phyloP scores from a whole-genome alignment of 805 yeast species.

The Candida ortonii region DNA sequence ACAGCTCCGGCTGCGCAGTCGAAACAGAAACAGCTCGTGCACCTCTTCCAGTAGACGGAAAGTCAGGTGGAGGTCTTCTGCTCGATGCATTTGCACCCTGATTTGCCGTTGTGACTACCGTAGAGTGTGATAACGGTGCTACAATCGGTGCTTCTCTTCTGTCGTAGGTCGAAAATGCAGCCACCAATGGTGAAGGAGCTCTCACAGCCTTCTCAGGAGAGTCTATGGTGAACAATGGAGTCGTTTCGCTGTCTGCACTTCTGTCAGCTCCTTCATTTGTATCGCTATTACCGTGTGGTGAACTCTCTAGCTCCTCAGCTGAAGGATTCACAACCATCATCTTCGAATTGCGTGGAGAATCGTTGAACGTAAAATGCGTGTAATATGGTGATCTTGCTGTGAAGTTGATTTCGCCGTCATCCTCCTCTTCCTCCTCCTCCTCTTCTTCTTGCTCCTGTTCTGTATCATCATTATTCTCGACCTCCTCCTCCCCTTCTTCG shows the following conservation, averaged over 20 bases:
- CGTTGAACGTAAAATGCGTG: constrained; percentile 26
- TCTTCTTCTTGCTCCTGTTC: constrained; percentile 20
- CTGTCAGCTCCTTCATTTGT: too few species aligned
- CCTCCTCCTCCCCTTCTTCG: constrained; percentile 1
- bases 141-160: constrained; percentile 38
- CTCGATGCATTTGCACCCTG: constrained; percentile 5
- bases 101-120: constrained; percentile 17
- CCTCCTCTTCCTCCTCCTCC: constrained; percentile 21
- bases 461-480: constrained; percentile 10
- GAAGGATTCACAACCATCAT: constrained; percentile 27
- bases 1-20: constrained; percentile 33
- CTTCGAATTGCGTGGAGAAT: constrained; percentile 13
- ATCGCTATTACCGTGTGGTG: too few species aligned
- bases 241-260: constrained; percentile 4
- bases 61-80: constrained; percentile 41
- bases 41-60: constrained; percentile 36
- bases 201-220: constrained; percentile 9
- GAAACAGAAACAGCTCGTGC: constrained; percentile 37
- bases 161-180: constrained; percentile 31
- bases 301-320: constrained; percentile 5
- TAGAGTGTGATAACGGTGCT: constrained; percentile 29
- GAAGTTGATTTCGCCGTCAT: constrained; percentile 31
- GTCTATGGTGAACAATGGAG: constrained; percentile 6
- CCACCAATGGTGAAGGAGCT: constrained; percentile 6
- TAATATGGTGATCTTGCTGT: constrained; percentile 35